Evolutionary conservation across 331 rosid genomes (phyloP), one percentile per base, ranked within the genome.

Genomic region (Prunus yedoensis): DNA sequence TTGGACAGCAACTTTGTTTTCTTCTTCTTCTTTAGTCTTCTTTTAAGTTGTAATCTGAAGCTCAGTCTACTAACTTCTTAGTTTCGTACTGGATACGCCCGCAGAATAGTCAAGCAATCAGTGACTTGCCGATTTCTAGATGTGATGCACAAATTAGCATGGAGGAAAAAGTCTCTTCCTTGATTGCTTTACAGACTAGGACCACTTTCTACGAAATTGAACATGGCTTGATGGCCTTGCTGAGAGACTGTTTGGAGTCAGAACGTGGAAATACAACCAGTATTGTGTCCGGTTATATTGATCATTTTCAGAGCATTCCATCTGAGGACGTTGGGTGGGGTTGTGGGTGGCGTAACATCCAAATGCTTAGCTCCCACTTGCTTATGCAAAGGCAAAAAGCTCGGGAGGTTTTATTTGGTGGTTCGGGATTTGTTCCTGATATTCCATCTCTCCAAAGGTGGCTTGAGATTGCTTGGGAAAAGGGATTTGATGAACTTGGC

Each of bases 381-480:
- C 83, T 91, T 73, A 77, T 63, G 49, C 88, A 70, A 62, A 88
- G 92, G 73, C 78, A 70, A 51, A 91, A 89, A 82, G 86, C 91
- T 10, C 79, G 80, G 75, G 80, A 85, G n/a, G 85, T 78, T 78
- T 84, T 93, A 85, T 91, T 89, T 79, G 87, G 94, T 27, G 93
- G 96, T 61, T 85, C 86, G 4, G 96, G 87, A 50, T 87, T 88
- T 71, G 88, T 91, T 73, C 94, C 98, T 18, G 97, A 93, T 77
- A 91, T 91, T 51, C 81, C 79, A 4, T 88, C 96, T 2, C 89
- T 89, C 68, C 94, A 93, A 73, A 88, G 96, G 80, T 93, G 97
- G 98, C 91, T 93, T 69, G 97, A 91, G 91, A 77, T 91, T 82
- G 91, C 98, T 78, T 93, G 98, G 98, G 92, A 79, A 74, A 88